Base-by-base conservation (phyloP, 2,329 filamentous ascomycete species). In the Aspergillus sp. region DNA sequence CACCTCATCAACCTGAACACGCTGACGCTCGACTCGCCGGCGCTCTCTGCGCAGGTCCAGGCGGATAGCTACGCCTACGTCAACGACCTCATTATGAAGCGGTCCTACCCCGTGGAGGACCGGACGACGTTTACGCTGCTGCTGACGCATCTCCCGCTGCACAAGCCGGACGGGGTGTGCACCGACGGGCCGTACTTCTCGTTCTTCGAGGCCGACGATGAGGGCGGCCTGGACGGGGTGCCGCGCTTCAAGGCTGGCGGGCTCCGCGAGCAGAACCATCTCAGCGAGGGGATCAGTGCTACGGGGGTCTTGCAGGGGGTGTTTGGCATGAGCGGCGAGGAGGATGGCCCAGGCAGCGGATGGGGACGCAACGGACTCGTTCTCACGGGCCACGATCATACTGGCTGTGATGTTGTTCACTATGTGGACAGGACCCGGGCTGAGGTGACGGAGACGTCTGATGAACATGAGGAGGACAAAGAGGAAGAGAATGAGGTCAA, bases 381-480 rank as follows among this genome's bases (percentile, higher is more conserved):
- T 22, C 74, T 99, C 36, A 96, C 92, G 45, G 94, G 94, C 0
- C 94, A 99, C 68, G 94, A 99, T 66, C 94, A 99, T 69, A 89
- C 89, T 60, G 94, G 94, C 6, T 99, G 94, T 67, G 91, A 97
- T 70, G 88, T 87, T 7, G 87, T 88, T 65, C 94, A 99, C 75
- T 93, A 82, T 64, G 80, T 90, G 66, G 86, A 89, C 69, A 84
- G 87, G 65, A 80, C 63, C 4, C 41, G 36, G n/a, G 17, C 35
- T 7, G 42, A 42, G 10, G 36, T 30, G 4, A 52, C 43, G 9
- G 22, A 51, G 13, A 32, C 42, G 6, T 45, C 50, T 22, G 45
- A 50, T 3, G 53, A 58, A 3, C 46, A 35, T 11, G 60, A 61
- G 38, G 33, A 50, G 2, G 54, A 57, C 11, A 60, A 57, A 32